These are phyloP conservation scores for Cytidiella melzeri DNA, from an alignment of 768 basidiomycete species.

Conservation along the genomic window DNA sequence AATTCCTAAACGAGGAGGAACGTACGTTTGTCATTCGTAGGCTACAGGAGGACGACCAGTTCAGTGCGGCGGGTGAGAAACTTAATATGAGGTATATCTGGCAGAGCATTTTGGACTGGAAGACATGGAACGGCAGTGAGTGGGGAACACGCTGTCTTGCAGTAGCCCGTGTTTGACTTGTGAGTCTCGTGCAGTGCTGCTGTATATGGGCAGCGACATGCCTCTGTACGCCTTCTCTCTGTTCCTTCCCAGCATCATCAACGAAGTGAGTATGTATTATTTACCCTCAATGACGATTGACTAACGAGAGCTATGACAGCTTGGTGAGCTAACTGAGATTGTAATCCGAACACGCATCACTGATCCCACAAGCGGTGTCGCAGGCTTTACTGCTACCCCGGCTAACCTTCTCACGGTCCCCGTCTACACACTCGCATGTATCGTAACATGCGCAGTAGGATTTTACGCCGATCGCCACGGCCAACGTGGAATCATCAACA, in stretches of 20 bases:
- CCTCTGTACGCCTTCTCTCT: slow-evolving; percentile 74
- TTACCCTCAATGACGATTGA: too few relatives aligned
- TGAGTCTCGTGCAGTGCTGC: slow-evolving; percentile 4
- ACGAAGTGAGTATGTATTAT: slow-evolving; percentile 43
- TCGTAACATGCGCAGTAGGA: slow-evolving; percentile 59
- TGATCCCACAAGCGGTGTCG: not conserved
- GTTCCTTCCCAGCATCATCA: slow-evolving; percentile 77
- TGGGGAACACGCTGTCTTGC: not conserved
- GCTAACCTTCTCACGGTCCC: slow-evolving; percentile 78
- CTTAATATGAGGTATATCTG: slow-evolving; percentile 52
- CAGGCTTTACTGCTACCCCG: slow-evolving; percentile 53
- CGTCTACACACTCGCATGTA: slow-evolving; percentile 64
- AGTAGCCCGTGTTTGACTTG: not conserved
- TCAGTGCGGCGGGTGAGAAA: slow-evolving; percentile 66
- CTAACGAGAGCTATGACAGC: slow-evolving; percentile 21
- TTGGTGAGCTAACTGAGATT: slow-evolving; percentile 28
- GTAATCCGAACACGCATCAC: slow-evolving; percentile 4
- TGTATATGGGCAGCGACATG: slow-evolving; percentile 21
- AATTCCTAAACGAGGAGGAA: slow-evolving; percentile 68
- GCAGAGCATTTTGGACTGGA: slow-evolving; percentile 62
- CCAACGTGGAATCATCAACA: slow-evolving; percentile 54
- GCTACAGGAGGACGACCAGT: slow-evolving; percentile 61
- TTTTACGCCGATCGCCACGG: slow-evolving; percentile 57
- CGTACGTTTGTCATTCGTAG: slow-evolving; percentile 59
- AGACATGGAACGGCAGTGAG: slow-evolving; percentile 52